Evolutionary conservation across 371 early-diverging fungal species (phyloP).

Genomic region (Mortierella sp.): DNA sequence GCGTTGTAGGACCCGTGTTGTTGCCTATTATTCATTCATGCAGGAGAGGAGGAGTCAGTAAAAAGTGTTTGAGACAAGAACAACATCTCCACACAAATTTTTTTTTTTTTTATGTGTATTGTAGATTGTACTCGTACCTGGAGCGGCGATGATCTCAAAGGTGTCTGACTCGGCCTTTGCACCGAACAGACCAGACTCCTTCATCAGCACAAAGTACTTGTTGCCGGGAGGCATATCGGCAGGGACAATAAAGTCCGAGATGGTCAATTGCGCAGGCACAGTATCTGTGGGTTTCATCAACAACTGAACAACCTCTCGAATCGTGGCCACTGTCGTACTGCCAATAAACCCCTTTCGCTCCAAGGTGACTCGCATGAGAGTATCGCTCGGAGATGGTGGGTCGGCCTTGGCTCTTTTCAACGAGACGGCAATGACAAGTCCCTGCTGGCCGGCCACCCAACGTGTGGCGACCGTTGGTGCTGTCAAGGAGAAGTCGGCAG

Average conservation of each 20-base stretch:
- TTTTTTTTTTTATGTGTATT: not conserved
- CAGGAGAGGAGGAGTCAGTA: not conserved
- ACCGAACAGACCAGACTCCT: conserved; percentile 14
- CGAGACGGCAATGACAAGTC: conserved; percentile 15
- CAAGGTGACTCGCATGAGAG: conserved; percentile 27
- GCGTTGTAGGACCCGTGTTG: not conserved
- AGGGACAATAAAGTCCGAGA: conserved; percentile 31
- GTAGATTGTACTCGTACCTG: not conserved
- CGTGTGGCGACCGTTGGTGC: conserved; percentile 33
- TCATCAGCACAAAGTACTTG: conserved; percentile 15
- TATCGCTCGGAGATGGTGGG: conserved; percentile 4
- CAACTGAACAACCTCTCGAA: conserved; percentile 28
- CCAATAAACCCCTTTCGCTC: not conserved
- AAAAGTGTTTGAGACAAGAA: not conserved
- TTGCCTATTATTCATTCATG: too few relatives aligned
- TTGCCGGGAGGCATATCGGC: conserved; percentile 13
- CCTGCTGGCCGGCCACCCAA: conserved; percentile 31
- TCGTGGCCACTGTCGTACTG: conserved; percentile 3
- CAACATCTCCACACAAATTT: not conserved
- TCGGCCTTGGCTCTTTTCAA: conserved; percentile 15
- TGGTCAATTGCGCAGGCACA: conserved; percentile 8
- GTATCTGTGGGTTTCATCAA: conserved; percentile 11
- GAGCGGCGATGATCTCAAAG: conserved; percentile 24
- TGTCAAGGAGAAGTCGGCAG: conserved; percentile 17
- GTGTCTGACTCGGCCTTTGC: not conserved